These are phyloP conservation scores for Monosporozyma aerobia DNA, from an alignment of 805 yeast genomes.

Conservation along the genomic window DNA sequence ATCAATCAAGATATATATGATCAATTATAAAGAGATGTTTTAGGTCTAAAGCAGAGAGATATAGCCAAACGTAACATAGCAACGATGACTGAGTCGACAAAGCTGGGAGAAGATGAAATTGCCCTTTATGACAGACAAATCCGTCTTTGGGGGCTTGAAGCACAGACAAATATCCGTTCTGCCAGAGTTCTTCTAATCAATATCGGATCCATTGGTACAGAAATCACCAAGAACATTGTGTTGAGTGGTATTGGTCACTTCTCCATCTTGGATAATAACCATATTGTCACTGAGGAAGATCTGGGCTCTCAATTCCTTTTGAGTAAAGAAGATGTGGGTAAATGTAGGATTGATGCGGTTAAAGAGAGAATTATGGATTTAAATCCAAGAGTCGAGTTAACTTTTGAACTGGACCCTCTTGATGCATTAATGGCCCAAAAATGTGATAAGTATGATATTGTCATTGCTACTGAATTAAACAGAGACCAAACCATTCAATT, in stretches of 20 bases:
- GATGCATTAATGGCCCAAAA: neutral
- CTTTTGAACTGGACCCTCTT: conserved; percentile 27
- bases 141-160: conserved; percentile 91
- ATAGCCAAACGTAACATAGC: neutral
- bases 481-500: conserved; percentile 35
- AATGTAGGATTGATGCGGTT: conserved; percentile 45
- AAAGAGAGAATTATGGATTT: conserved; percentile 53
- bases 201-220: conserved; percentile 71
- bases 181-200: conserved; percentile 65
- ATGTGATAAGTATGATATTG: conserved; percentile 49
- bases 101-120: conserved; percentile 55
- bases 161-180: conserved; percentile 67
- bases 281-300: conserved; percentile 49
- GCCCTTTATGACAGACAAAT: conserved; percentile 93
- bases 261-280: conserved; percentile 50
- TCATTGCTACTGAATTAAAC: conserved; percentile 63
- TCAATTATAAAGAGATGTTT: neutral
- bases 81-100: neutral
- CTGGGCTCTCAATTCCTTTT: conserved; percentile 69
- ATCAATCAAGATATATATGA: neutral
- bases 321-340: conserved; percentile 46
- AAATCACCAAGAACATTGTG: conserved; percentile 72
- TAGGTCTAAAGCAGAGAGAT: neutral
- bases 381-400: conserved; percentile 67
- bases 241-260: conserved; percentile 81